Conservation (phyloP, 805 yeast species). For the Saccharomycopsis schoenii region DNA sequence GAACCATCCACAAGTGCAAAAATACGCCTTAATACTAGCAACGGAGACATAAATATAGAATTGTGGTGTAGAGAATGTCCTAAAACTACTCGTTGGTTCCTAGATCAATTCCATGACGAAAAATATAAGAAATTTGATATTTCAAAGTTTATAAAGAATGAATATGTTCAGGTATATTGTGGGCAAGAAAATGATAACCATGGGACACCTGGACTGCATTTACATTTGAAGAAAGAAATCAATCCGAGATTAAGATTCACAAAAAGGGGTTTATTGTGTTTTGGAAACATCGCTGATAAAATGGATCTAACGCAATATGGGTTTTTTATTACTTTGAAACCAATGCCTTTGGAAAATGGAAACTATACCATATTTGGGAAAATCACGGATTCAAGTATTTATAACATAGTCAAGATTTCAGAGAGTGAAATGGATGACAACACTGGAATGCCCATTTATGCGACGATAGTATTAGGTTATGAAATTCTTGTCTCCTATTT, state of each 20-base stretch:
- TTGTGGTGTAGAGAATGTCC: slow-evolving; percentile 67
- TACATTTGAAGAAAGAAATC: slow-evolving; percentile 32
- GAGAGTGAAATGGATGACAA: slow-evolving; percentile 36
- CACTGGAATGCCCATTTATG: slow-evolving; percentile 40
- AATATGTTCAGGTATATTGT: slow-evolving; percentile 24
- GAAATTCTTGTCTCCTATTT: slow-evolving; percentile 41
- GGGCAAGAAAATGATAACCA: neutral
- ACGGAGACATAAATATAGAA: slow-evolving; percentile 51
- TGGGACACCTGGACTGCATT: neutral
- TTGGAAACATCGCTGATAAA: slow-evolving; percentile 30
- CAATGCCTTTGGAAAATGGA: slow-evolving; percentile 35
- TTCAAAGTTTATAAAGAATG: slow-evolving; percentile 26
- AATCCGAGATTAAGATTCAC: slow-evolving; percentile 42
- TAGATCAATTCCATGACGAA: slow-evolving; percentile 38
- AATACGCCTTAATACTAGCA: slow-evolving; percentile 44
- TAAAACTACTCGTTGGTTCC: slow-evolving; percentile 33
- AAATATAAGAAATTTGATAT: slow-evolving; percentile 34
- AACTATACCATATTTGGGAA: slow-evolving; percentile 46
- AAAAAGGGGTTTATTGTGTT: slow-evolving; percentile 47
- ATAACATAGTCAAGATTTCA: slow-evolving; percentile 38
- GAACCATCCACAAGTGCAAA: slow-evolving; percentile 55
- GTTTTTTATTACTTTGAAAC: slow-evolving; percentile 41
- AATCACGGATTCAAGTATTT: slow-evolving; percentile 46
- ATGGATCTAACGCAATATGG: slow-evolving; percentile 28
- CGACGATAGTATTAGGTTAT: slow-evolving; percentile 33